Conservation (phyloP, 352 stramenopile species). For the Globisporangium cystogenes region DNA sequence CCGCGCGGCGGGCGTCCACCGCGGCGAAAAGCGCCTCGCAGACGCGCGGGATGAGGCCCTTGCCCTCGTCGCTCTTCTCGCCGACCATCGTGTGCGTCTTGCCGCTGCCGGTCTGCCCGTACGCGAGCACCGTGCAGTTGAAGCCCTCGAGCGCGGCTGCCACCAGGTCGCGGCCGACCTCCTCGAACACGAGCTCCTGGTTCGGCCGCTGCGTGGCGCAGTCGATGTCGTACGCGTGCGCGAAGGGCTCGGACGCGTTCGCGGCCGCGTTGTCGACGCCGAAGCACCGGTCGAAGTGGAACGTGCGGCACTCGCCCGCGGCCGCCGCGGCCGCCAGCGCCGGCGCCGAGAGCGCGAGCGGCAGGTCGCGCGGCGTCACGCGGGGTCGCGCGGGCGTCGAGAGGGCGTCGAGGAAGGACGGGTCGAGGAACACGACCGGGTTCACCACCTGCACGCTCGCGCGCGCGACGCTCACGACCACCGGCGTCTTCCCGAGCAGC, state of each 20-base stretch:
- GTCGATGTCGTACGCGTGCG: conserved; percentile 36
- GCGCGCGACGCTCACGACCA: conserved; percentile 50
- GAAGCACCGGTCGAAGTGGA: conserved; percentile 81
- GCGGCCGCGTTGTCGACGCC: conserved; percentile 26
- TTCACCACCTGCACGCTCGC: conserved; percentile 59
- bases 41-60: conserved; percentile 72
- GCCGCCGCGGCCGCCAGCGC: conserved; percentile 26
- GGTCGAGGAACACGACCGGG: conserved; percentile 50
- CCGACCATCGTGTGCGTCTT: conserved; percentile 87
- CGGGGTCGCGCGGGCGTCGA: conserved; percentile 19
- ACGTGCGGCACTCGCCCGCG: conserved; percentile 51
- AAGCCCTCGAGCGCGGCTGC: conserved; percentile 75
- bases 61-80: conserved; percentile 47
- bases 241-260: conserved; percentile 30
- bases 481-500: conserved; percentile 31
- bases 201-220: conserved; percentile 38
- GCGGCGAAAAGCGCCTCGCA: conserved; percentile 73
- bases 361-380: conserved; percentile 15
- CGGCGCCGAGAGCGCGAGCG: conserved; percentile 22
- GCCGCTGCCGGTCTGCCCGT: conserved; percentile 74
- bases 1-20: conserved; percentile 39
- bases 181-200: conserved; percentile 73
- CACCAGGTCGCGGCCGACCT: conserved; percentile 66
- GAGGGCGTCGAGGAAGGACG: conserved; percentile 37
- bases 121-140: conserved; percentile 80